Conservation (phyloP, 768 basidiomycete genomes). For the Amanita exitialis region DNA sequence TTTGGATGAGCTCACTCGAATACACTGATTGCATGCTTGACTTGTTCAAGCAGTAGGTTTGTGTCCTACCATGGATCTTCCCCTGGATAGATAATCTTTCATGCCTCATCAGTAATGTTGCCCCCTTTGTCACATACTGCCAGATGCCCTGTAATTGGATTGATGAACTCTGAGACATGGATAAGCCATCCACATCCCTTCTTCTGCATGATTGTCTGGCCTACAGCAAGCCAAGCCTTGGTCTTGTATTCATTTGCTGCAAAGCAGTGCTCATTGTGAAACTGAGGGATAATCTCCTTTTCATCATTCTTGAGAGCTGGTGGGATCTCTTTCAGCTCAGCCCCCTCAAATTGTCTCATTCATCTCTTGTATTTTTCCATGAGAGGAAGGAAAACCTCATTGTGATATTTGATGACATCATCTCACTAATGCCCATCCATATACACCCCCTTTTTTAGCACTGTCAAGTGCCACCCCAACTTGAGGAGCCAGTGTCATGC, state of each 20-base stretch:
- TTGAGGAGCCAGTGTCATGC: constrained; percentile 27
- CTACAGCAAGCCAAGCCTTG: constrained; percentile 11
- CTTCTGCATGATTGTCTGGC: constrained; percentile 17
- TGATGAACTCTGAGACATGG: constrained; percentile 32
- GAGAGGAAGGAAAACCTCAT: constrained; percentile 17
- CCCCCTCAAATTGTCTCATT: constrained; percentile 13
- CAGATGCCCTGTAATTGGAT: constrained; percentile 21
- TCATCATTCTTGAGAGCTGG: constrained; percentile 16
- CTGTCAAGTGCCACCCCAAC: constrained; percentile 20
- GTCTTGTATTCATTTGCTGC: constrained; percentile 16
- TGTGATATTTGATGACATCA: constrained; percentile 23
- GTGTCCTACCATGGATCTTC: constrained; percentile 30
- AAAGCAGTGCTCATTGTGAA: constrained; percentile 22
- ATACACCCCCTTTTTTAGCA: constrained; percentile 22
- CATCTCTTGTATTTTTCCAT: constrained; percentile 16
- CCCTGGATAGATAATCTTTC: constrained; percentile 27
- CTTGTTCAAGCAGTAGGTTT: constrained; percentile 22
- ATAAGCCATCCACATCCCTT: constrained; percentile 25
- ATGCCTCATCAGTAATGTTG: constrained; percentile 18
- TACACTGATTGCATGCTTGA: constrained; percentile 21
- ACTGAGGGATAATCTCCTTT: constrained; percentile 15
- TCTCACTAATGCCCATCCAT: constrained; percentile 27
- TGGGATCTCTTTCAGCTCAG: constrained; percentile 7
- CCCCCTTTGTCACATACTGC: constrained; percentile 16
- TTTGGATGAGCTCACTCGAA: constrained; percentile 26